Evolutionary conservation across 2,329 filamentous ascomycete species (phyloP).

Genomic region (Stachybotrys chartarum): DNA sequence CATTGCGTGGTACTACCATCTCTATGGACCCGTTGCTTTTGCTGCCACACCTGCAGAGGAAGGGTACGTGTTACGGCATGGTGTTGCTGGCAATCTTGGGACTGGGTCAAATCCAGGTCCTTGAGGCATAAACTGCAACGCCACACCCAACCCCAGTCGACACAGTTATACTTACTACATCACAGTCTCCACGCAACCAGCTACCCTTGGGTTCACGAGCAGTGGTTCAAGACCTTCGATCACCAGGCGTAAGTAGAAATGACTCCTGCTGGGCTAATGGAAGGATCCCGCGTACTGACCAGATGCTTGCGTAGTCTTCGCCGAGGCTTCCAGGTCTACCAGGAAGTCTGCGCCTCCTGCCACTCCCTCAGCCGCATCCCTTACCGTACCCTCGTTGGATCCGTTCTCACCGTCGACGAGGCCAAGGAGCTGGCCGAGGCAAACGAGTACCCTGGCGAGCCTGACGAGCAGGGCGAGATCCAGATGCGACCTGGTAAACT

Average conservation of each 20-base stretch:
- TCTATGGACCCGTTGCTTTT: slow-evolving; percentile 81
- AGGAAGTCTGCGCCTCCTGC: slow-evolving; percentile 95
- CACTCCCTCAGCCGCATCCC: slow-evolving; percentile 93
- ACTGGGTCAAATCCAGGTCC: slow-evolving; percentile 2
- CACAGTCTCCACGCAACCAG: slow-evolving; percentile 78
- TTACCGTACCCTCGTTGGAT: slow-evolving; percentile 86
- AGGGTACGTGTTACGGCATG: slow-evolving; percentile 64
- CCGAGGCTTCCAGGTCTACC: slow-evolving; percentile 99
- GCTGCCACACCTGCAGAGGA: slow-evolving; percentile 94
- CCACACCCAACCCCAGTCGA: neutral
- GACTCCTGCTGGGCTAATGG: neutral
- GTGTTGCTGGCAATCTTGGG: slow-evolving; percentile 2
- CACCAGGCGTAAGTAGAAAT: slow-evolving; percentile 74
- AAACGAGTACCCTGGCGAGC: slow-evolving; percentile 97
- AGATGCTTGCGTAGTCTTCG: slow-evolving; percentile 60
- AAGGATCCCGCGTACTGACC: neutral
- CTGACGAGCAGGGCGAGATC: slow-evolving; percentile 95
- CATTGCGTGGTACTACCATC: slow-evolving; percentile 94
- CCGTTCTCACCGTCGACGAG: slow-evolving; percentile 92
- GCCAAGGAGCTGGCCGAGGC: slow-evolving; percentile 96
- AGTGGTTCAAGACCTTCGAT: slow-evolving; percentile 93
- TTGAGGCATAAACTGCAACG: slow-evolving; percentile 27
- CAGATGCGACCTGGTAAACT: slow-evolving; percentile 98
- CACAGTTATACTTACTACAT: neutral
- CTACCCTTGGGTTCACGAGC: slow-evolving; percentile 93